These are phyloP conservation scores for sunflower (Helianthus annuus) DNA, from an alignment of 129 eudicot genomes.

Conservation along the genomic window DNA sequence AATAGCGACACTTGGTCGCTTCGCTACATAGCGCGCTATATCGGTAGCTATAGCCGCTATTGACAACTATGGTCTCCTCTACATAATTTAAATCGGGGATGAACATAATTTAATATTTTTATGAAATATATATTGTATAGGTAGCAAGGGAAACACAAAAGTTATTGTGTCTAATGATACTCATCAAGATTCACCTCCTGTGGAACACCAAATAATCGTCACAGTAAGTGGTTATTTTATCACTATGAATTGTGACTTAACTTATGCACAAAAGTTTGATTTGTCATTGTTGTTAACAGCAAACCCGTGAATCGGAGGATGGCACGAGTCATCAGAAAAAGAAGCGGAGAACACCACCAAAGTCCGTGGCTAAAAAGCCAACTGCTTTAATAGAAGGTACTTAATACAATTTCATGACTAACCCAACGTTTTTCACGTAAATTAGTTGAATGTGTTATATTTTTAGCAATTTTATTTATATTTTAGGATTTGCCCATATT, in stretches of 20 bases:
- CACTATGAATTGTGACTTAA: not conserved
- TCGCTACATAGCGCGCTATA: too few relatives aligned
- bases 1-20: too few relatives aligned
- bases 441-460: too few relatives aligned
- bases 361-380: not conserved
- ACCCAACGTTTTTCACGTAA: too few relatives aligned
- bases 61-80: too few relatives aligned
- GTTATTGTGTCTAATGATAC: not conserved
- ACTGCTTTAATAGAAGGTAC: slow-evolving; percentile 16
- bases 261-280: not conserved
- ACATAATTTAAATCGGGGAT: not conserved
- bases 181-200: slow-evolving; percentile 3
- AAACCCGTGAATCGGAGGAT: not conserved
- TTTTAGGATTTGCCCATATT: too few relatives aligned
- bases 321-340: slow-evolving; percentile 6
- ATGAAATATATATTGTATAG: not conserved
- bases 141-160: slow-evolving; percentile 17
- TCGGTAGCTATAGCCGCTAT: too few relatives aligned
- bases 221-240: slow-evolving; percentile 5
- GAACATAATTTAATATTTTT: not conserved
- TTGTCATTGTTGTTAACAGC: slow-evolving; percentile 6
- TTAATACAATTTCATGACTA: too few relatives aligned
- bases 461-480: too few relatives aligned
- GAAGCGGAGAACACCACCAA: slow-evolving; percentile 13
- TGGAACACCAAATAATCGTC: not conserved